Conservation (phyloP, 768 basidiomycete species). For the Boletus sp. region DNA sequence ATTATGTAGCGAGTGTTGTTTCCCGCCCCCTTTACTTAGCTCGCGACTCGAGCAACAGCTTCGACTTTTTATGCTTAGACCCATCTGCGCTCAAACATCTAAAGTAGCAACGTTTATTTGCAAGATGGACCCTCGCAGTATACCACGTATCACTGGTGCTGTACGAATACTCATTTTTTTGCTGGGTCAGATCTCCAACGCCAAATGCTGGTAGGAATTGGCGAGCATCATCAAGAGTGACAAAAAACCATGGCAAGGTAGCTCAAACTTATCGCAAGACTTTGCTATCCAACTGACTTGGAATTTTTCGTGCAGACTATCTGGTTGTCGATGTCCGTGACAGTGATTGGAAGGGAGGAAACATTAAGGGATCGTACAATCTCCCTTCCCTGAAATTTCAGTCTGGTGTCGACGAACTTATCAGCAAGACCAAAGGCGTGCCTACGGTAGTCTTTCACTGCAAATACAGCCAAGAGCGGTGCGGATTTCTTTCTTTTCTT, state of each 20-base stretch:
- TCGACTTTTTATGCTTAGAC: slow-evolving; percentile 9
- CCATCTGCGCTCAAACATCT: background rate
- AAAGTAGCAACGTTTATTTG: background rate
- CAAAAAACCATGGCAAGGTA: slow-evolving; percentile 47
- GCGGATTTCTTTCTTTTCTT: slow-evolving; percentile 18
- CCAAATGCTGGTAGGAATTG: slow-evolving; percentile 51
- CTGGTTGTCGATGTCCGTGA: slow-evolving; percentile 84
- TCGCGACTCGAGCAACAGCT: background rate
- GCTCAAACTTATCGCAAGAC: background rate
- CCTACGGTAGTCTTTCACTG: slow-evolving; percentile 76
- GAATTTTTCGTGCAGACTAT: slow-evolving; percentile 44
- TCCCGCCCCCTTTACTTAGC: background rate
- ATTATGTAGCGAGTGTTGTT: slow-evolving; percentile 7
- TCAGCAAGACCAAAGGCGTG: slow-evolving; percentile 57
- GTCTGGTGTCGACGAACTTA: slow-evolving; percentile 52
- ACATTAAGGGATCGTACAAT: slow-evolving; percentile 65
- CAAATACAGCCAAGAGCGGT: slow-evolving; percentile 73
- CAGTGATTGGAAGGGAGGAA: slow-evolving; percentile 73
- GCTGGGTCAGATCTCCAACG: slow-evolving; percentile 9
- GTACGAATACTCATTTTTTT: slow-evolving; percentile 14
- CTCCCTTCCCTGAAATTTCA: slow-evolving; percentile 61
- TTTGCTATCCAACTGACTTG: background rate
- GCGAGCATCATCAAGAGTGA: slow-evolving; percentile 64
- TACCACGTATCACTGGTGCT: slow-evolving; percentile 19
- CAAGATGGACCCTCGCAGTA: slow-evolving; percentile 17